Conservation (phyloP, 2,329 filamentous ascomycete genomes). For the Xylariales sp. region DNA sequence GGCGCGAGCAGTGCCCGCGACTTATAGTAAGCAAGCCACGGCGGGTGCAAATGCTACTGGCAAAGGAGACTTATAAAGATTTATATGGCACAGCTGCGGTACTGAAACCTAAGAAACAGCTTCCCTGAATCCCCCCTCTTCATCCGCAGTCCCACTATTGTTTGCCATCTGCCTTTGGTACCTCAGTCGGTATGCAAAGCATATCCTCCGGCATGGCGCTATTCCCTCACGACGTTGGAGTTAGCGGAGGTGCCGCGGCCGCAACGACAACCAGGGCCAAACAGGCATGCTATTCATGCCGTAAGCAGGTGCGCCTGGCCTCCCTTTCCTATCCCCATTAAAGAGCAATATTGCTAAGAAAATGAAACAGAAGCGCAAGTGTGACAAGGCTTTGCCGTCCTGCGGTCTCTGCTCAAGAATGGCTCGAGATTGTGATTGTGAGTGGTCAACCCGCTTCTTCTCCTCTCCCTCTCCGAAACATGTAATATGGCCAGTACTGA, state of each 20-base stretch:
- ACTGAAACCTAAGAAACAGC: no score
- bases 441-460: neutral
- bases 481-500: no score
- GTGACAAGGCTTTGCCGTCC: slow-evolving; percentile 43
- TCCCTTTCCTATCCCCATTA: neutral
- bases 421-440: slow-evolving; percentile 35
- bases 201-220: slow-evolving; percentile 5
- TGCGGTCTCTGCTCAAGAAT: slow-evolving; percentile 42
- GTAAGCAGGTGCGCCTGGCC: slow-evolving; percentile 14
- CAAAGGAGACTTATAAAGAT: no score
- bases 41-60: no score
- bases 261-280: slow-evolving; percentile 20
- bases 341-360: neutral
- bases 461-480: no score
- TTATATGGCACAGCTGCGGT: no score
- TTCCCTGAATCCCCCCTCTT: no score
- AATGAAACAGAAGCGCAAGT: slow-evolving; percentile 44
- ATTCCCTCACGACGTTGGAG: slow-evolving; percentile 11
- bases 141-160: no score
- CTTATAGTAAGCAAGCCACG: no score
- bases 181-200: neutral
- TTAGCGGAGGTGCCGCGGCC: slow-evolving; percentile 8
- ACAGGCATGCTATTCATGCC: slow-evolving; percentile 38
- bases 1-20: no score
- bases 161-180: neutral